Evolutionary conservation across 345 rosid genomes (phyloP).

Genomic region (Iberis pinnata): DNA sequence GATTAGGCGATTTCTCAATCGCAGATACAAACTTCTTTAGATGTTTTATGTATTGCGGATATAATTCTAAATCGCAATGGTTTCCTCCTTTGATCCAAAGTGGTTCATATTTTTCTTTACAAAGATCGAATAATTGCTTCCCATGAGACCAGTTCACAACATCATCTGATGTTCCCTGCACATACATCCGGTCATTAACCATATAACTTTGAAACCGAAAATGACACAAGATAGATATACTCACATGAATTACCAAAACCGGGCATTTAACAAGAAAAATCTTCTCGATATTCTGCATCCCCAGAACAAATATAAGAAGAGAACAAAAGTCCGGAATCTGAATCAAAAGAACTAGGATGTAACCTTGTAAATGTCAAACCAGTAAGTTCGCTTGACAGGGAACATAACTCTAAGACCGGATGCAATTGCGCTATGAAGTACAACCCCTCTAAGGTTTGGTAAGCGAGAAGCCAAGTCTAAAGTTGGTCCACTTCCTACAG

Average conservation of each 20-base stretch:
- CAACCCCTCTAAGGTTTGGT: conserved; percentile 73
- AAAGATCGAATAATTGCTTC: conserved; percentile 87
- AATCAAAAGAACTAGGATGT: not conserved
- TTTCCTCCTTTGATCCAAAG: conserved; percentile 93
- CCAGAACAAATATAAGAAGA: conserved; percentile 21
- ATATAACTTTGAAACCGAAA: too few species aligned
- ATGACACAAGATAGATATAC: conserved; percentile 28
- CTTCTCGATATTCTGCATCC: conserved; percentile 95
- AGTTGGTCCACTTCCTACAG: conserved; percentile 99
- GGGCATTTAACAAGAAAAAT: conserved; percentile 91
- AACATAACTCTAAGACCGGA: conserved; percentile 98
- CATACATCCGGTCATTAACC: too few species aligned
- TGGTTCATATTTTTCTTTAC: conserved; percentile 87
- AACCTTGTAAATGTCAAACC: conserved; percentile 99
- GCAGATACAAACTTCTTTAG: conserved; percentile 86
- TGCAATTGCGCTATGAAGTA: conserved; percentile 92
- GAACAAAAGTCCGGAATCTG: not conserved
- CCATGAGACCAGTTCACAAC: conserved; percentile 96
- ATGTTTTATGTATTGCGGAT: conserved; percentile 81
- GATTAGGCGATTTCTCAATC: conserved; percentile 56
- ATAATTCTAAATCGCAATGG: conserved; percentile 83
- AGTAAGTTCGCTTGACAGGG: conserved; percentile 89
- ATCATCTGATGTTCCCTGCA: conserved; percentile 92
- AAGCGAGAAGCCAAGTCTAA: conserved; percentile 79
- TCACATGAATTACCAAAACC: conserved; percentile 89